Evolutionary conservation across 805 yeast species (phyloP).

Genomic region (Naumovozyma dairenensis): DNA sequence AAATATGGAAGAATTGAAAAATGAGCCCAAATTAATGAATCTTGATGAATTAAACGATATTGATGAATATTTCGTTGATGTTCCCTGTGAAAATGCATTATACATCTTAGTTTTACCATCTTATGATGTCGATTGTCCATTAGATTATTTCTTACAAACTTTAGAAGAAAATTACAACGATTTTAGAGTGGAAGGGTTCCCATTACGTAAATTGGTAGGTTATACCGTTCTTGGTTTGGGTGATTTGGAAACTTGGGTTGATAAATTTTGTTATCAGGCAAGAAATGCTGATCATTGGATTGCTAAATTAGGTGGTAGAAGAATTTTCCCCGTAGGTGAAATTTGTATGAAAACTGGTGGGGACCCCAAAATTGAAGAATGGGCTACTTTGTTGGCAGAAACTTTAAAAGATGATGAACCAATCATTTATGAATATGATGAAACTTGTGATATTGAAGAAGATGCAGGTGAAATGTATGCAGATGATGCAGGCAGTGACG

Average conservation of each 20-base stretch:
- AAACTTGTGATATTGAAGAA: constrained; percentile 40
- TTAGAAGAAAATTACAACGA: constrained; percentile 74
- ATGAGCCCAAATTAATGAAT: constrained; percentile 47
- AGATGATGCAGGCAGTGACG: constrained; percentile 20
- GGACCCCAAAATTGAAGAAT: constrained; percentile 48
- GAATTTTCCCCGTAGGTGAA: constrained; percentile 75
- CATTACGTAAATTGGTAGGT: constrained; percentile 59
- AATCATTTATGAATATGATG: constrained; percentile 47
- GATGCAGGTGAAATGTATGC: constrained; percentile 30
- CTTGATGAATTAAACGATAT: constrained; percentile 77
- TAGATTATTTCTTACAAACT: constrained; percentile 77
- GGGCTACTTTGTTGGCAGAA: constrained; percentile 52
- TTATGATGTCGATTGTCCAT: constrained; percentile 85
- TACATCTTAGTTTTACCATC: constrained; percentile 78
- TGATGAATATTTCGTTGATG: constrained; percentile 67
- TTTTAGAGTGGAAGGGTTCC: constrained; percentile 76
- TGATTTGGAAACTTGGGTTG: constrained; percentile 77
- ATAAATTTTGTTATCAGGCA: constrained; percentile 82
- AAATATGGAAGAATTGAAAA: constrained; percentile 19
- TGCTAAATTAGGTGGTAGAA: constrained; percentile 75
- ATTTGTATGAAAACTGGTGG: constrained; percentile 71
- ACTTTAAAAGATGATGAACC: constrained; percentile 67
- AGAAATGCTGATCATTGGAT: constrained; percentile 60
- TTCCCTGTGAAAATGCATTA: constrained; percentile 46
- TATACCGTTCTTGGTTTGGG: constrained; percentile 84